Evolutionary conservation across 257 asterid species (phyloP).

Genomic region (Paraleonurus japonicus): DNA sequence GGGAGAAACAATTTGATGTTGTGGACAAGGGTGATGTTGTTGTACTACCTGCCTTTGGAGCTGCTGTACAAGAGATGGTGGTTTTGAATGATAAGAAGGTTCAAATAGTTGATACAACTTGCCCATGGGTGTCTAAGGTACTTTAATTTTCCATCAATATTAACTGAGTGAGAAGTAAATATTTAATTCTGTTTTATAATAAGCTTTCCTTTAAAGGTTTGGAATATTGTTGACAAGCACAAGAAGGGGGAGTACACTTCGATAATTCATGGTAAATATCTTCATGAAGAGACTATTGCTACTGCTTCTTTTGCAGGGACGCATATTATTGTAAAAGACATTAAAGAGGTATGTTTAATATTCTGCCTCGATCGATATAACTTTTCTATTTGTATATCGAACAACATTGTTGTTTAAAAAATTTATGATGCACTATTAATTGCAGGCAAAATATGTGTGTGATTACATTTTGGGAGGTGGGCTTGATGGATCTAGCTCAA

Average conservation of each 20-base stretch:
- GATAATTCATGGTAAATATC: constrained; percentile 84
- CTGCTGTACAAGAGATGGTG: constrained; percentile 86
- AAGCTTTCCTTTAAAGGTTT: constrained; percentile 50
- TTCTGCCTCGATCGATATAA: not conserved
- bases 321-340: constrained; percentile 77
- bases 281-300: constrained; percentile 95
- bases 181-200: not conserved
- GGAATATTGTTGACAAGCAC: constrained; percentile 94
- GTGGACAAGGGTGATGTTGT: constrained; percentile 85
- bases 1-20: constrained; percentile 65
- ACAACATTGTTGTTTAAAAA: not conserved
- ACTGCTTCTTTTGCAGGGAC: constrained; percentile 98
- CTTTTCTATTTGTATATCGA: not conserved
- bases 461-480: constrained; percentile 92
- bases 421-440: not conserved
- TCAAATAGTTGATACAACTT: constrained; percentile 96
- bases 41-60: constrained; percentile 95
- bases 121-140: constrained; percentile 99
- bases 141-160: constrained; percentile 25
- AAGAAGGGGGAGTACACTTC: constrained; percentile 94
- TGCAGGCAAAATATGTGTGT: constrained; percentile 90
- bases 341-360: constrained; percentile 67
- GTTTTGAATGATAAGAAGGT: constrained; percentile 76
- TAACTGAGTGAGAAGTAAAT: not conserved
- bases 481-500: constrained; percentile 96